Percentiles rank a stretch among this genome's conserved stretches.
These are phyloP conservation scores for Chrysoporthe puriensis DNA, from an alignment of 2,329 filamentous ascomycete genomes.

Conservation along the genomic window DNA sequence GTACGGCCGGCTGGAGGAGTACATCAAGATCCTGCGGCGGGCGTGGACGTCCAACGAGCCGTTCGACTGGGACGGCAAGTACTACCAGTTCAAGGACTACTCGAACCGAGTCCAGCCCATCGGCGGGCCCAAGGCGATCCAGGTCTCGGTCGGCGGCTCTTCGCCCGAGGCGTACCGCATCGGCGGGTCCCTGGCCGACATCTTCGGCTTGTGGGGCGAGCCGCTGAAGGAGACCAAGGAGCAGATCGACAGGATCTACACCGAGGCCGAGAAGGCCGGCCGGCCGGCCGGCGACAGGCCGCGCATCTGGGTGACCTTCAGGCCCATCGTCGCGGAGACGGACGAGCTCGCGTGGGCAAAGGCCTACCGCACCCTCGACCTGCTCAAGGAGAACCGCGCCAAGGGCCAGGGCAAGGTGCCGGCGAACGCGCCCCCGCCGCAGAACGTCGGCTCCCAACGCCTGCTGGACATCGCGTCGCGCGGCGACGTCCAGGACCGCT, in stretches of 20 bases:
- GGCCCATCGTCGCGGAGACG: slow-evolving; percentile 63
- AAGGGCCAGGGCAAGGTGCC: slow-evolving; percentile 36
- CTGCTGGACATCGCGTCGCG: slow-evolving; percentile 59
- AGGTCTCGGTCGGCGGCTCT: slow-evolving; percentile 62
- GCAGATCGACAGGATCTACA: slow-evolving; percentile 64
- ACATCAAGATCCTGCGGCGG: slow-evolving; percentile 62
- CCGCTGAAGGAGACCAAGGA: slow-evolving; percentile 66
- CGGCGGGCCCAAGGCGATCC: slow-evolving; percentile 52
- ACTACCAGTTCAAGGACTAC: slow-evolving; percentile 64
- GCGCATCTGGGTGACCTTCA: slow-evolving; percentile 67
- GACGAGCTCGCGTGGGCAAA: slow-evolving; percentile 66
- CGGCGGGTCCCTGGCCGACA: slow-evolving; percentile 61
- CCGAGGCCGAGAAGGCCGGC: slow-evolving; percentile 60
- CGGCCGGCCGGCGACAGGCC: slow-evolving; percentile 52
- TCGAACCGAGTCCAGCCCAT: slow-evolving; percentile 56
- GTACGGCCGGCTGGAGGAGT: slow-evolving; percentile 62
- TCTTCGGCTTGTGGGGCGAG: slow-evolving; percentile 68
- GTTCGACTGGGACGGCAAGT: slow-evolving; percentile 64
- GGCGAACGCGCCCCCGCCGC: slow-evolving; percentile 45
- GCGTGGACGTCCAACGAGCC: slow-evolving; percentile 61
- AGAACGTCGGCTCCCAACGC: slow-evolving; percentile 63
- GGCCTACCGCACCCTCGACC: slow-evolving; percentile 59
- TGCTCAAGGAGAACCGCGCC: slow-evolving; percentile 47
- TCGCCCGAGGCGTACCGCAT: slow-evolving; percentile 63
- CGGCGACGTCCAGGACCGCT: slow-evolving; percentile 63